Evolutionary conservation across 371 early-diverging fungal species (phyloP).

Genomic region (Thermomucor indicae-seudaticae): DNA sequence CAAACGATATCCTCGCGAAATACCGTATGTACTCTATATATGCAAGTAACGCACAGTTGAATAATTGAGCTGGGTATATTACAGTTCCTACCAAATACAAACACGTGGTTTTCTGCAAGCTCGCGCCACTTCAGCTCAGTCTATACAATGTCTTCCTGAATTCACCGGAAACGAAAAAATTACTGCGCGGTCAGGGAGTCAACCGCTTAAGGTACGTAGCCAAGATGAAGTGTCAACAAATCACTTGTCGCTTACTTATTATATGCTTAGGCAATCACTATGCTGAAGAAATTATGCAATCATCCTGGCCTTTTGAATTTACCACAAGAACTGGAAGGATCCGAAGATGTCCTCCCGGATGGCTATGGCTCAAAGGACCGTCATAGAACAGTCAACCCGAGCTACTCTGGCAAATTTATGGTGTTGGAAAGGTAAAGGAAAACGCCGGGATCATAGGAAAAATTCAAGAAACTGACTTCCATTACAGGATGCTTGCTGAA

Average conservation of each 20-base stretch:
- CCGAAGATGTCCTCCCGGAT: constrained; percentile 55
- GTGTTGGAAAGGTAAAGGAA: constrained; percentile 66
- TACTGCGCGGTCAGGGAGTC: constrained; percentile 63
- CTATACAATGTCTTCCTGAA: constrained; percentile 81
- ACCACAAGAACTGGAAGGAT: constrained; percentile 65
- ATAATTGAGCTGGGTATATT: neutral
- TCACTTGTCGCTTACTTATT: neutral
- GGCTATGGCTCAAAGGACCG: constrained; percentile 28
- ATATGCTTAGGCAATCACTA: constrained; percentile 67
- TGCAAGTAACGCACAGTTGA: neutral
- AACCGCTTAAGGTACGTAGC: constrained; percentile 60
- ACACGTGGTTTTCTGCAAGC: constrained; percentile 94
- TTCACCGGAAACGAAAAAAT: constrained; percentile 72
- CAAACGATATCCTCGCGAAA: constrained; percentile 92
- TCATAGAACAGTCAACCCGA: constrained; percentile 50
- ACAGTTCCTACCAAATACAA: constrained; percentile 93
- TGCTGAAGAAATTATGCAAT: constrained; percentile 93
- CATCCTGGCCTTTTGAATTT: constrained; percentile 83
- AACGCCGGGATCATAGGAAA: constrained; percentile 21
- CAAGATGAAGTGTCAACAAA: neutral
- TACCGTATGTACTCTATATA: constrained; percentile 62
- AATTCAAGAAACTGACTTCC: neutral
- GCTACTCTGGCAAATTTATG: constrained; percentile 89
- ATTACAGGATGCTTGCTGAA: constrained; percentile 53
- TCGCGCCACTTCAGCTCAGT: constrained; percentile 72